Evolutionary conservation across 2,329 filamentous ascomycete species (phyloP).

Genomic region (Clonostachys rhizophaga): DNA sequence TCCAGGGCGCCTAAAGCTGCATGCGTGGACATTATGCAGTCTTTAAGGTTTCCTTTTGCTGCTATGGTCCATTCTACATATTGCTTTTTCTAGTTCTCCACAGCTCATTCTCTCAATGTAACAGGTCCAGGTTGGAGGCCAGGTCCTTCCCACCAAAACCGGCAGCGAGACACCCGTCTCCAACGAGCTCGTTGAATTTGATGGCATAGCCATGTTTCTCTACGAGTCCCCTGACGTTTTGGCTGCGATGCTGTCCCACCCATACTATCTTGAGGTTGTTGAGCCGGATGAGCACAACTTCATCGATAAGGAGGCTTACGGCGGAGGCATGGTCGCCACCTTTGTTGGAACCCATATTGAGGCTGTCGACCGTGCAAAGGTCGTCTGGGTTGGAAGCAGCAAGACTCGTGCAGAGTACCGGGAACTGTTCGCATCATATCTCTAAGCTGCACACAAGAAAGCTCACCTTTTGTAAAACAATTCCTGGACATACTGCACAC

Average conservation of each 20-base stretch:
- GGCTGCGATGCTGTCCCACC: slow-evolving; percentile 15
- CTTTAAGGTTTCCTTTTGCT: too few relatives aligned
- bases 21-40: too few relatives aligned
- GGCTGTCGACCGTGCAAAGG: slow-evolving; percentile 10
- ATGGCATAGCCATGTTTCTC: slow-evolving; percentile 21
- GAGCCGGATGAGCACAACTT: slow-evolving; percentile 19
- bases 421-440: slow-evolving; percentile 10
- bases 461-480: too few relatives aligned
- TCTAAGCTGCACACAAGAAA: neutral
- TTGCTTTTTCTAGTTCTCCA: neutral
- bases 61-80: neutral
- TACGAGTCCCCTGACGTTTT: slow-evolving; percentile 13
- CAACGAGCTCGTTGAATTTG: slow-evolving; percentile 13
- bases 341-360: slow-evolving; percentile 15
- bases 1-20: neutral
- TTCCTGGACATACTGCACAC: too few relatives aligned
- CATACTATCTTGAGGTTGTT: slow-evolving; percentile 18
- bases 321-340: slow-evolving; percentile 16
- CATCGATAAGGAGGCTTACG: slow-evolving; percentile 17
- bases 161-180: slow-evolving; percentile 10
- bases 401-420: slow-evolving; percentile 9
- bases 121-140: slow-evolving; percentile 16
- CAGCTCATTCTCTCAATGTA: too few relatives aligned
- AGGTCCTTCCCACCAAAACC: slow-evolving; percentile 12
- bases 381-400: slow-evolving; percentile 14